Evolutionary conservation across 2,329 filamentous ascomycete species (phyloP).

Genomic region (Sordariomycetes sp.): DNA sequence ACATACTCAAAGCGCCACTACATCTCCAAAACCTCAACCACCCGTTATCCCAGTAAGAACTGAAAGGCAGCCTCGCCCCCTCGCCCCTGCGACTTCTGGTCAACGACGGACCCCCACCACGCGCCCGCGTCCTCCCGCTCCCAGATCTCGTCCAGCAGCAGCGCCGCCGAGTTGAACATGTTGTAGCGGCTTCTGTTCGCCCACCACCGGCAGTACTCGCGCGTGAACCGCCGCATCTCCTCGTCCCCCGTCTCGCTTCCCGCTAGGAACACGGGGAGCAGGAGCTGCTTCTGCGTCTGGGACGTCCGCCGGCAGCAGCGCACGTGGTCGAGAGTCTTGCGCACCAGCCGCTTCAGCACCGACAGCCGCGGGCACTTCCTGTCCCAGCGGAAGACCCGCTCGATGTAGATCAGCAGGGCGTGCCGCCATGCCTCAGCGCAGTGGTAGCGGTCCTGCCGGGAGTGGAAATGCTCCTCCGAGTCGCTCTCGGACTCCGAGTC

Average conservation of each 20-base stretch:
- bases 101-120: slow-evolving; percentile 8
- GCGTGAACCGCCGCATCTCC: slow-evolving; percentile 5
- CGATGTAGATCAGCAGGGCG: slow-evolving; percentile 6
- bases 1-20: too few species aligned
- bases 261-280: slow-evolving; percentile 1
- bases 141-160: slow-evolving; percentile 6
- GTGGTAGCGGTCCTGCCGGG: slow-evolving; percentile 4
- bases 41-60: not conserved
- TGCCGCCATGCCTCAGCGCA: slow-evolving; percentile 6
- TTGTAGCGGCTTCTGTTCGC: slow-evolving; percentile 5
- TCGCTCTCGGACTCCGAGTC: not conserved
- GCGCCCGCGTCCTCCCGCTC: not conserved
- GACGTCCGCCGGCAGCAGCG: slow-evolving; percentile 5
- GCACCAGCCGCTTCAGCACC: slow-evolving; percentile 2
- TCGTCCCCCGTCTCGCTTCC: slow-evolving; percentile 5
- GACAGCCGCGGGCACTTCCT: not conserved
- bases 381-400: slow-evolving; percentile 6
- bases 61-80: not conserved
- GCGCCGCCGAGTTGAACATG: slow-evolving; percentile 7
- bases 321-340: slow-evolving; percentile 4
- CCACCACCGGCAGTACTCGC: slow-evolving; percentile 7
- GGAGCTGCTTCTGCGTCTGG: slow-evolving; percentile 4
- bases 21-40: too few species aligned
- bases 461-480: slow-evolving; percentile 6
- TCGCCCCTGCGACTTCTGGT: not conserved